Evolutionary conservation across 441 rosid genomes (phyloP).

Genomic region (Metrosideros polymorpha): DNA sequence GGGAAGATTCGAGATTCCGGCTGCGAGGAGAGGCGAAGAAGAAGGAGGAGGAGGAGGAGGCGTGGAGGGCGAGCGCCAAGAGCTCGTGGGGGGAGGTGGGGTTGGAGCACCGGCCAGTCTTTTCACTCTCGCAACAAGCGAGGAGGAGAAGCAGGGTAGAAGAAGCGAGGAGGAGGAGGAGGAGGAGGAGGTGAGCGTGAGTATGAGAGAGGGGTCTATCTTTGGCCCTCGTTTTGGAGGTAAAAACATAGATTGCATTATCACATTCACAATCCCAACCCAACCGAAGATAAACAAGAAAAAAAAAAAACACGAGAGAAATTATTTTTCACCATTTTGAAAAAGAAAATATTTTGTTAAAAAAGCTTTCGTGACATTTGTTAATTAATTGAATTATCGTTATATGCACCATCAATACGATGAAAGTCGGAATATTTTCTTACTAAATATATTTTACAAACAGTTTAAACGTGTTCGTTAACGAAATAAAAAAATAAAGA

Average conservation of each 20-base stretch:
- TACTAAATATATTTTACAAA: not conserved
- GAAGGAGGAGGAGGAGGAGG: not conserved
- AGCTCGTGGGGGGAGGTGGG: not conserved
- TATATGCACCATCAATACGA: not conserved
- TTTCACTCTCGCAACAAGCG: not conserved
- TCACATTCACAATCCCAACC: not conserved
- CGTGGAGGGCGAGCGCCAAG: not conserved
- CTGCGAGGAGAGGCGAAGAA: not conserved
- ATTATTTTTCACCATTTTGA: fast-evolving
- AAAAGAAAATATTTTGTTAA: not conserved
- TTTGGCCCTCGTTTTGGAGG: not conserved
- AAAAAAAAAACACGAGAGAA: not conserved
- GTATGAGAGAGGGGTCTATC: not conserved
- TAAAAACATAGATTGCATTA: not conserved
- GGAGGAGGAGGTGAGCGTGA: not conserved
- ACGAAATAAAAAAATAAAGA: not conserved
- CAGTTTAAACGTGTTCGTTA: not conserved
- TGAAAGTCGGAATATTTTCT: not conserved
- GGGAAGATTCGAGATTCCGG: not conserved
- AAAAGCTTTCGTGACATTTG: not conserved
- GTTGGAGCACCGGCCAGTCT: not conserved
- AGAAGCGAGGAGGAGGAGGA: not conserved
- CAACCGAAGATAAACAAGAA: not conserved
- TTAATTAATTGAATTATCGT: not conserved
- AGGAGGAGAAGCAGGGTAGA: not conserved